Percentiles rank a stretch among this genome's conserved stretches.
Evolutionary conservation across 768 basidiomycete genomes (phyloP).

Genomic region (Trametes coccinea): DNA sequence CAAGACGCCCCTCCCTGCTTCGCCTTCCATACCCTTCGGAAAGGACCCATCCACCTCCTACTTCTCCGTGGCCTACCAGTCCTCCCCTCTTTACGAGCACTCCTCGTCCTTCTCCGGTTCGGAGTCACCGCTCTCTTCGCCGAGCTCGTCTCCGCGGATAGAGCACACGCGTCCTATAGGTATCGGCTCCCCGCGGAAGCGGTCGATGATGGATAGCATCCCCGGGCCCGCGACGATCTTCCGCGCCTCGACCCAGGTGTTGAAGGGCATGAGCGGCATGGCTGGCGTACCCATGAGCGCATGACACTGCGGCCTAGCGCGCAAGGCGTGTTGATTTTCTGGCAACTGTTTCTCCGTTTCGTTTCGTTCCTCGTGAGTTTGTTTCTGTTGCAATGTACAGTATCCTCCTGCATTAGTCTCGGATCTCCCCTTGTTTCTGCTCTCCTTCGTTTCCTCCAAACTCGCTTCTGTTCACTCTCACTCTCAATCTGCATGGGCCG

Average conservation of each 20-base stretch:
- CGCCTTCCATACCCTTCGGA: background rate
- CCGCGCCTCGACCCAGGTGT: conserved; percentile 31
- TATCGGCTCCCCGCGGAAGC: conserved; percentile 3
- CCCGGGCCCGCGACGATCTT: conserved; percentile 26
- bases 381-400: conserved; percentile 9
- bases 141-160: conserved; percentile 12
- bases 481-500: background rate
- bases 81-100: background rate
- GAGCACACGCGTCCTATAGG: conserved; percentile 1
- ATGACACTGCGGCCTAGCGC: background rate
- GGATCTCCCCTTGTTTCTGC: background rate
- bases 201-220: conserved; percentile 4
- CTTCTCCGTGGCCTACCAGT: conserved; percentile 11
- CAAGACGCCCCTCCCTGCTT: conserved; percentile 14
- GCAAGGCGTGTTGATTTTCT: background rate
- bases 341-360: background rate
- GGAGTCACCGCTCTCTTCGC: conserved; percentile 11
- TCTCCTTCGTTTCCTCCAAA: background rate
- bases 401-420: background rate
- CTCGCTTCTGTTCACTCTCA: background rate
- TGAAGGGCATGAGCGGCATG: conserved; percentile 31
- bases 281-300: conserved; percentile 24
- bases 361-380: background rate
- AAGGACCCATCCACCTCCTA: background rate
- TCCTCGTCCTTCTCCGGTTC: background rate